Base-by-base conservation (phyloP, 768 basidiomycete genomes). In the Kockovaella imperatae region DNA sequence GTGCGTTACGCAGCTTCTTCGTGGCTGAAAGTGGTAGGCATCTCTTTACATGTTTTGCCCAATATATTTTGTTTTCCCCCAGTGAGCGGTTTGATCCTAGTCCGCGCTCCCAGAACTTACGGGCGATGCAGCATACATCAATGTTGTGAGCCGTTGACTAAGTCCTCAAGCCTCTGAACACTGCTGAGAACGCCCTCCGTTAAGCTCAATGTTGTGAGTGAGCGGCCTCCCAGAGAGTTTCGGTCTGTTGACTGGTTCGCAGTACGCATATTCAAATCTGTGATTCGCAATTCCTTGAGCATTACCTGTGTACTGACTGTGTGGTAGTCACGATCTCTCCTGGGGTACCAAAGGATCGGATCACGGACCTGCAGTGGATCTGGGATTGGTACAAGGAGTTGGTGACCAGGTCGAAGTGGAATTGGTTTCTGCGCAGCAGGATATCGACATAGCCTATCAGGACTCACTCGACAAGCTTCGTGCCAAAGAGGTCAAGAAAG, bases 281-380 rank as follows among this genome's bases (percentile, higher is more conserved):
- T 63, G 31, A 47, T 58, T 39, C 38, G 15, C 30, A 11, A 24
- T 40, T 25, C 17, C 2, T n/a, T 24, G 29, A n/a, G 32, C 24
- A 30, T 18, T 5, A 23, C 26, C 32, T 35, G n/a, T 20, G 29
- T 24, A 17, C 26, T 45, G n/a, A 24, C 17, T 42, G 39, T 24
- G 24, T 32, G 6, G 7, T 34, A 62, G 61, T 3, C 49, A 53
- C 32, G 53, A 54, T 47, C 17, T 57, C 24, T 48, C 53, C n/a
- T 68, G 90, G 90, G 90, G 90, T 4, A 96, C 90, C n/a, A 96
- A 96, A 71, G 85, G 88, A 72, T 86, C 88, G 56, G 78, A 78
- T 7, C 73, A 77, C 2, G 77, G 79, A 0, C 60, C 59, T 47
- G 82, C 84, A 43, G 77, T 78, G 0, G 88, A 93, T 64, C 80